Evolutionary conservation across 352 stramenopile genomes (phyloP).

Genomic region (Elongisporangium undulatum): DNA sequence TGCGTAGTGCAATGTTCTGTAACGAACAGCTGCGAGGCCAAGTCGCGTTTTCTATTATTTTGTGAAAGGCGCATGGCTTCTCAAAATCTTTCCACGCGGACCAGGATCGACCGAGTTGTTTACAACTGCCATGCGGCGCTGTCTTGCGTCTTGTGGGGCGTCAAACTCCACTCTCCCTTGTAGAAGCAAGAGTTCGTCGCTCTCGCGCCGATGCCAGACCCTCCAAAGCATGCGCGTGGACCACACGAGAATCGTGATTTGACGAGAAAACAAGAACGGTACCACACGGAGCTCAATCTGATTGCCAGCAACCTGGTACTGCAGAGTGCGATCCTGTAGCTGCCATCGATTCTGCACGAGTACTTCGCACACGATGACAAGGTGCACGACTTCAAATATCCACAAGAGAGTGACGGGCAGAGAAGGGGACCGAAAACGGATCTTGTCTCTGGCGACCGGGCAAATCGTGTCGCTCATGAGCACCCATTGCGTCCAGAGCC

Average conservation of each 20-base stretch:
- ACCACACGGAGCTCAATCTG: slow-evolving; percentile 6
- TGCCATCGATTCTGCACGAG: slow-evolving; percentile 6
- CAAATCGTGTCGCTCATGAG: slow-evolving; percentile 11
- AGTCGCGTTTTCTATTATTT: too few species aligned
- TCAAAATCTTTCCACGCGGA: neutral
- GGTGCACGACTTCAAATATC: slow-evolving; percentile 1
- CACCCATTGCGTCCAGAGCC: slow-evolving; percentile 16
- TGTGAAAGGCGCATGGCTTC: too few species aligned
- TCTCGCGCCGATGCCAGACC: slow-evolving; percentile 1
- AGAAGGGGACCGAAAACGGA: slow-evolving; percentile 1
- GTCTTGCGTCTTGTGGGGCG: neutral
- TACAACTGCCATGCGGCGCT: neutral
- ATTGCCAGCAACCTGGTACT: slow-evolving; percentile 2
- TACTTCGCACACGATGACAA: slow-evolving; percentile 1
- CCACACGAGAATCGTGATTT: slow-evolving; percentile 10
- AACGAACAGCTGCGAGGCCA: neutral
- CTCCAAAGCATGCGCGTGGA: slow-evolving; percentile 6
- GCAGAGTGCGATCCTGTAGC: slow-evolving; percentile 12
- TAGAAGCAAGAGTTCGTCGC: neutral
- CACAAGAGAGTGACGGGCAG: neutral
- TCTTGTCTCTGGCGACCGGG: slow-evolving; percentile 3
- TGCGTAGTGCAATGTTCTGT: too few species aligned
- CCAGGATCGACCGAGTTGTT: neutral
- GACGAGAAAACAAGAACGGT: slow-evolving; percentile 14
- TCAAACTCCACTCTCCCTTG: neutral